Evolutionary conservation across 1,284 basidiomycete species (phyloP).

Genomic region (Exobasidium rhododendri): DNA sequence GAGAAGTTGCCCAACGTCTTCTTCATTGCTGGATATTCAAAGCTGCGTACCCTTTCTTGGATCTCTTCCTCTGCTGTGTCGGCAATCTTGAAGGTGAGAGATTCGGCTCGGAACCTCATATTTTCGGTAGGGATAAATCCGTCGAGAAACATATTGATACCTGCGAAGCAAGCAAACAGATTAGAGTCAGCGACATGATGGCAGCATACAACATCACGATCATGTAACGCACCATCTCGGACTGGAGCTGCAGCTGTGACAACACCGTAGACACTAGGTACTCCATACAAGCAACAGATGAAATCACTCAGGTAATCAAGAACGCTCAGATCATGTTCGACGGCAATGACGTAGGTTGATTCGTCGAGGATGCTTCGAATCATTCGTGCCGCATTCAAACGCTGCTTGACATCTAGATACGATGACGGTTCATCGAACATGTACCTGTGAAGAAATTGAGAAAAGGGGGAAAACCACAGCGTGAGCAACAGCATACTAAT

Average conservation of each 20-base stretch:
- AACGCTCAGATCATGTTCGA: conserved; percentile 54
- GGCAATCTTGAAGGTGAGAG: conserved; percentile 53
- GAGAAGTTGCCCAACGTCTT: conserved; percentile 52
- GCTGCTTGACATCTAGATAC: conserved; percentile 55
- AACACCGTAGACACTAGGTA: conserved; percentile 54
- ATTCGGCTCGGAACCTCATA: conserved; percentile 55
- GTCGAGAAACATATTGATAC: conserved; percentile 55
- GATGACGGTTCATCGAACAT: conserved; percentile 56
- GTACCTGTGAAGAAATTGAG: conserved; percentile 27
- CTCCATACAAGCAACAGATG: conserved; percentile 55
- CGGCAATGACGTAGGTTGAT: conserved; percentile 53
- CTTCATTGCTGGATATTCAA: conserved; percentile 50
- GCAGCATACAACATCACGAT: no score
- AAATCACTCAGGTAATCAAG: conserved; percentile 55
- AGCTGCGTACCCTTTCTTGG: conserved; percentile 40
- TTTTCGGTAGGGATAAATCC: conserved; percentile 55
- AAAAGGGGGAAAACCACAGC: background rate
- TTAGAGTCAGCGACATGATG: no score
- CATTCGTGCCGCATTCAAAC: conserved; percentile 52
- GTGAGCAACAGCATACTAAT: background rate
- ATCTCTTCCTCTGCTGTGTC: conserved; percentile 53
- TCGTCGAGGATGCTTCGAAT: conserved; percentile 52
- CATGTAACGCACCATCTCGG: conserved; percentile 36
- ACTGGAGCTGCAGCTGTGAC: conserved; percentile 53
- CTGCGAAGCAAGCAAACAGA: background rate